Evolutionary conservation across 768 basidiomycete genomes (phyloP), one percentile per base, ranked within the genome.

Genomic region (Rhodotorula graminis): DNA sequence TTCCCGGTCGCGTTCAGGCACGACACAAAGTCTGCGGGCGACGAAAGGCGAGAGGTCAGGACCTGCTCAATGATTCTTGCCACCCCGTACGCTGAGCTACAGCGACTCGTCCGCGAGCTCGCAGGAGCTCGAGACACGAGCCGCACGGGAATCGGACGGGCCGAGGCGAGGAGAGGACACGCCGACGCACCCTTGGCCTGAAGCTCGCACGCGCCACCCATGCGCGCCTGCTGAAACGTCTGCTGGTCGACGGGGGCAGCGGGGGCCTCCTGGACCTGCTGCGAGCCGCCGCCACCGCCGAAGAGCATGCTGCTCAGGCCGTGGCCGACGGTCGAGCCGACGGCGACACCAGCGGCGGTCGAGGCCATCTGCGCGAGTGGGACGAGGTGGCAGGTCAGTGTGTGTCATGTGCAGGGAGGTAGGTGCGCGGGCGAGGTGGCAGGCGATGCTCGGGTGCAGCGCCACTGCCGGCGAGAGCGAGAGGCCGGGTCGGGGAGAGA

Each of bases 271-370:
- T 83, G 84, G 23, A 85, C 77, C 50, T 84, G 81, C 50, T 81
- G 80, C 0, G 83, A 82, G 50, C 81, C 81, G 65, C 85, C 83
- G 21, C 71, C 71, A 69, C 90, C 88, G 60, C 92, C 93, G 77
- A 93, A 95, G 71, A 94, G 86, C 91, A 93, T 92, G 81, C 81
- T 86, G 55, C 90, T 92, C 74, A 95, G 79, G n/a, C 92, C 92
- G 80, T 95, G 92, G 58, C 92, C 92, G 74, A 95, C 86, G 67
- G 88, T 88, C 15, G 90, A 92, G 37, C 92, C 93, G 61, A 91
- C 84, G 11, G 92, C 93, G 62, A 94, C 92, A 69, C 90, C 90
- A 72, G 92, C 92, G 40, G 92, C 92, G 12, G 92, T 78, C 25
- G 76, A 75, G 46, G 73, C 72, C 64, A 79, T 79, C 73, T 77